Evolutionary conservation across 768 basidiomycete species (phyloP).

Genomic region (Kwoniella heveanensis): DNA sequence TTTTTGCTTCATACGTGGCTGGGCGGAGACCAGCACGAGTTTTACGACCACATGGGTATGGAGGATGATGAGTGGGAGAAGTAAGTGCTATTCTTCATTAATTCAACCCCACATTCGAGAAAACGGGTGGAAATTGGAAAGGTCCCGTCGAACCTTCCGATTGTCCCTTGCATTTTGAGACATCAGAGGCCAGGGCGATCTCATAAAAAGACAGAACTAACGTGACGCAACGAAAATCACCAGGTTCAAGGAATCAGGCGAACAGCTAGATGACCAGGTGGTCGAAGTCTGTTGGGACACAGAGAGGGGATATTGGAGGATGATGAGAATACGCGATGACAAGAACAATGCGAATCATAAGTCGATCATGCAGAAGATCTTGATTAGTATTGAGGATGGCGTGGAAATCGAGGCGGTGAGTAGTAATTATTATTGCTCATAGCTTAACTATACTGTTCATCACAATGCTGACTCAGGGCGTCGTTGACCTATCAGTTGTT

Average conservation of each 20-base stretch:
- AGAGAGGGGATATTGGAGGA: conserved; percentile 68
- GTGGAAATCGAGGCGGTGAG: conserved; percentile 84
- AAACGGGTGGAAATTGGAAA: too few species aligned
- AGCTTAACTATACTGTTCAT: not conserved
- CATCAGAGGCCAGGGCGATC: too few species aligned
- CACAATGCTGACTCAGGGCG: not conserved
- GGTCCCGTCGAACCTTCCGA: too few species aligned
- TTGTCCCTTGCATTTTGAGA: too few species aligned
- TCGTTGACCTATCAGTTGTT: conserved; percentile 20
- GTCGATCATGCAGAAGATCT: conserved; percentile 80
- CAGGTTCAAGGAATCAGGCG: conserved; percentile 79
- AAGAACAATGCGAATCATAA: conserved; percentile 90
- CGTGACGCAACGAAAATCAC: not conserved
- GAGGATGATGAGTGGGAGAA: conserved; percentile 89
- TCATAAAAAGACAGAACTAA: not conserved
- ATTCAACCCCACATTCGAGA: too few species aligned
- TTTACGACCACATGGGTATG: conserved; percentile 81
- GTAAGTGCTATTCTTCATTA: conserved; percentile 67
- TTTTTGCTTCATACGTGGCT: conserved; percentile 82
- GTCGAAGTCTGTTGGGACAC: conserved; percentile 92
- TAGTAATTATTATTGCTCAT: too few species aligned
- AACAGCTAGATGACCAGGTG: conserved; percentile 90
- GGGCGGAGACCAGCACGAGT: conserved; percentile 72
- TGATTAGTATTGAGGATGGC: conserved; percentile 88
- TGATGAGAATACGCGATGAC: conserved; percentile 93